phyloP scores from a whole-genome alignment of 805 yeast species.

The Nakazawaea wyomingensis region DNA sequence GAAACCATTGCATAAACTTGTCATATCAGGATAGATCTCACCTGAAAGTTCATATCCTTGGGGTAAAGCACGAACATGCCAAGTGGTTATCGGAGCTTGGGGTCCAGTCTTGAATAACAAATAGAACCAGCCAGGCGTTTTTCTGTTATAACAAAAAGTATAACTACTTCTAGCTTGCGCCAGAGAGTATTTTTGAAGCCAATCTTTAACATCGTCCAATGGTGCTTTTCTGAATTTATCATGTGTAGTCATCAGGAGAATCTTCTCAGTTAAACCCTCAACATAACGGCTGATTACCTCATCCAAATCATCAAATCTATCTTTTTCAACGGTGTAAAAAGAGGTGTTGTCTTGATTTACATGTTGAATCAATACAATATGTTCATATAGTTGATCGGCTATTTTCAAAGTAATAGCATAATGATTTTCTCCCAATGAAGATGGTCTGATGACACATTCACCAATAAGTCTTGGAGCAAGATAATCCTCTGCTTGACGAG shows the following conservation, averaged over 20 bases:
- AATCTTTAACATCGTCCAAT: slow-evolving; percentile 71
- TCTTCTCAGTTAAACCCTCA: slow-evolving; percentile 74
- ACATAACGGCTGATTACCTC: slow-evolving; percentile 86
- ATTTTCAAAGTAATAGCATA: slow-evolving; percentile 96
- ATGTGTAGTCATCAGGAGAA: slow-evolving; percentile 77
- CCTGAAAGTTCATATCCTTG: slow-evolving; percentile 78
- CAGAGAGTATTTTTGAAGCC: slow-evolving; percentile 83
- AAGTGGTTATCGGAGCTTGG: slow-evolving; percentile 61
- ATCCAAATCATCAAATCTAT: slow-evolving; percentile 79
- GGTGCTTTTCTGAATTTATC: slow-evolving; percentile 88
- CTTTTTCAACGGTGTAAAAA: slow-evolving; percentile 49
- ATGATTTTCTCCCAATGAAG: slow-evolving; percentile 83
- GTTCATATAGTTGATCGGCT: slow-evolving; percentile 86
- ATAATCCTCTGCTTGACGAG: slow-evolving; percentile 87
- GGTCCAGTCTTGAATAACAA: slow-evolving; percentile 80
- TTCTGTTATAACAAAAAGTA: slow-evolving; percentile 85
- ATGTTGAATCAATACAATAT: slow-evolving; percentile 73
- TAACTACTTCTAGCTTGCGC: slow-evolving; percentile 92
- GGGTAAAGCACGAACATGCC: slow-evolving; percentile 90
- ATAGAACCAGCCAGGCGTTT: slow-evolving; percentile 90
- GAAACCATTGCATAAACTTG: slow-evolving; percentile 89
- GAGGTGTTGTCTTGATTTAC: slow-evolving; percentile 50
- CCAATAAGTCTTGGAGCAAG: slow-evolving; percentile 88
- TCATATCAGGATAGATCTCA: slow-evolving; percentile 85
- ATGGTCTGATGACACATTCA: slow-evolving; percentile 90